Conservation (phyloP, 179 eudicot genomes). For the Amaranthus tricolor region DNA sequence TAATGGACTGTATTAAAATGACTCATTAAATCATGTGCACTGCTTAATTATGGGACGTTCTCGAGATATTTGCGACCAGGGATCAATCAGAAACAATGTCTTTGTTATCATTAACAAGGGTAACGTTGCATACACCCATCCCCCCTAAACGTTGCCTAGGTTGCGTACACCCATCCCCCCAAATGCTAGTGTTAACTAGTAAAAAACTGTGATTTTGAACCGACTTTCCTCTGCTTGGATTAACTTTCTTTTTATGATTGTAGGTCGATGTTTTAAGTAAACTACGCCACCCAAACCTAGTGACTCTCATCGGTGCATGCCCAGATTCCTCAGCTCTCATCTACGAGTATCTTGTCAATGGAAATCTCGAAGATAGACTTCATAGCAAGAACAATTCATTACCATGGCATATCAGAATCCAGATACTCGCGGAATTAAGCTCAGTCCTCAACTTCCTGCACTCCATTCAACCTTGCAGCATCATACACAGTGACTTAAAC, state of each 20-base stretch:
- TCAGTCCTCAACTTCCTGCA: constrained; percentile 74
- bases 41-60: no score
- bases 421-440: constrained; percentile 71
- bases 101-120: no score
- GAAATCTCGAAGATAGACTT: constrained; percentile 87
- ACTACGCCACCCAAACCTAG: constrained; percentile 73
- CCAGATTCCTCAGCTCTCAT: constrained; percentile 54
- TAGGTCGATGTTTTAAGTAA: constrained; percentile 77
- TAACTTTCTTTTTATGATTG: background rate
- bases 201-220: background rate
- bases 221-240: background rate
- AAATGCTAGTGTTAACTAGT: no score
- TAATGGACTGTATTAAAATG: no score
- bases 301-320: constrained; percentile 78
- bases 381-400: constrained; percentile 64
- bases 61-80: no score
- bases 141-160: no score
- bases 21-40: no score
- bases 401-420: constrained; percentile 73
- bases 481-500: constrained; percentile 66
- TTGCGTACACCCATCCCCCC: no score
- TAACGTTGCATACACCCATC: no score
- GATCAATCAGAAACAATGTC: no score
- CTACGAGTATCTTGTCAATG: constrained; percentile 73
- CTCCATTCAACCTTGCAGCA: constrained; percentile 48